Percentiles rank a stretch among this genome's conserved stretches.
These are phyloP conservation scores for Chalaropsis thielavioides DNA, from an alignment of 2,329 filamentous ascomycete genomes.

Conservation along the genomic window DNA sequence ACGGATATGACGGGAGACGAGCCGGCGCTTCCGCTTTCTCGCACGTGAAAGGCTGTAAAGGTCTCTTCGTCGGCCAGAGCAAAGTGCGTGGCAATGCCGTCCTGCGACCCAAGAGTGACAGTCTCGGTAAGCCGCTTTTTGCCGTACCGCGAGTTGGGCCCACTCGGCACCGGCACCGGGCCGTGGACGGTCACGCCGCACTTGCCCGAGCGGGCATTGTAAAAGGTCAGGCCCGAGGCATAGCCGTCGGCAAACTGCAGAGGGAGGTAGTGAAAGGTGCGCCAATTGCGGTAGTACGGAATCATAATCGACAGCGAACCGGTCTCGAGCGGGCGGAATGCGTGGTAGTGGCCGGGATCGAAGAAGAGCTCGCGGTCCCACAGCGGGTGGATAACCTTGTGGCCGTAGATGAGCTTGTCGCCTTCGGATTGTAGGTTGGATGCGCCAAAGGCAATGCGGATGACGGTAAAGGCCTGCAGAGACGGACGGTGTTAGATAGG, in stretches of 20 bases:
- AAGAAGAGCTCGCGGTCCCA: slow-evolving; percentile 15
- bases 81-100: slow-evolving; percentile 15
- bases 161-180: neutral
- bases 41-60: slow-evolving; percentile 10
- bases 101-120: neutral
- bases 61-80: slow-evolving; percentile 2
- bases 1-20: slow-evolving; percentile 14
- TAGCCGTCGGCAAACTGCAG: slow-evolving; percentile 13
- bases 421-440: slow-evolving; percentile 16
- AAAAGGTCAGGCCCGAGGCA: slow-evolving; percentile 13
- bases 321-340: slow-evolving; percentile 11
- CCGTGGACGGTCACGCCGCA: slow-evolving; percentile 15
- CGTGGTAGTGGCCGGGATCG: slow-evolving; percentile 7
- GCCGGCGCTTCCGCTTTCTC: slow-evolving; percentile 10
- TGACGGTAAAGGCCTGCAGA: slow-evolving; percentile 12
- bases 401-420: slow-evolving; percentile 9
- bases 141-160: neutral
- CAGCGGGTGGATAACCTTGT: slow-evolving; percentile 15
- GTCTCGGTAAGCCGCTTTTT: neutral
- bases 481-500: neutral
- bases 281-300: slow-evolving; percentile 16
- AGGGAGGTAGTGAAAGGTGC: slow-evolving; percentile 12
- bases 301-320: slow-evolving; percentile 16
- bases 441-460: slow-evolving; percentile 14
- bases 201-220: slow-evolving; percentile 13